Conservation (phyloP, 129 eudicot genomes). For the Tagetes erecta region DNA sequence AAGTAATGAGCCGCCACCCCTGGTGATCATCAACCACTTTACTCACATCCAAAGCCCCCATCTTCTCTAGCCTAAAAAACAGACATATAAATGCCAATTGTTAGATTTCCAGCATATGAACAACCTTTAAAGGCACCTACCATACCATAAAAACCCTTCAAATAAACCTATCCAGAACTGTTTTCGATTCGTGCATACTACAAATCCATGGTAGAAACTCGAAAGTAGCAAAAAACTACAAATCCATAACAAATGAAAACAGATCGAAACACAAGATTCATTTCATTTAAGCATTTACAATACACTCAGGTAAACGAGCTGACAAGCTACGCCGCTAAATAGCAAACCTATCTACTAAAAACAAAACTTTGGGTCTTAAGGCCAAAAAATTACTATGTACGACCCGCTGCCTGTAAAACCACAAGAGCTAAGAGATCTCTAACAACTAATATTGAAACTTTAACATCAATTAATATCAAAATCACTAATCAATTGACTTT, state of each 20-base stretch:
- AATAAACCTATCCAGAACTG: not conserved
- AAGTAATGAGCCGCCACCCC: constrained; percentile 81
- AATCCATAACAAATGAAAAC: no score
- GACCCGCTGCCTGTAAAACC: no score
- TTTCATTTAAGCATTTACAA: no score
- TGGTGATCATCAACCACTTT: constrained; percentile 73
- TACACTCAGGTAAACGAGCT: no score
- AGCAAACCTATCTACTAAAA: no score
- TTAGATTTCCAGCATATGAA: not conserved
- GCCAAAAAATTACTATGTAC: no score
- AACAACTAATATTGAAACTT: not conserved
- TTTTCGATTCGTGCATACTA: not conserved
- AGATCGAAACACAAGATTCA: not conserved
- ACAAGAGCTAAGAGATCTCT: not conserved
- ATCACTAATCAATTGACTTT: not conserved
- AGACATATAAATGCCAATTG: not conserved
- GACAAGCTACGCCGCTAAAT: no score
- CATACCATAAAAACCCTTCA: not conserved
- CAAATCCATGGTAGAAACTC: not conserved
- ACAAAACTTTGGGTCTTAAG: no score
- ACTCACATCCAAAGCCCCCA: constrained; percentile 90
- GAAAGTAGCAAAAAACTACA: no score
- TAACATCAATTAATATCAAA: constrained; percentile 11
- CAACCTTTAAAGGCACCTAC: not conserved
- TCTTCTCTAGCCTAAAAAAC: constrained; percentile 58